Conservation (phyloP, 768 basidiomycete species). For the Hygrophorus pudorinus region DNA sequence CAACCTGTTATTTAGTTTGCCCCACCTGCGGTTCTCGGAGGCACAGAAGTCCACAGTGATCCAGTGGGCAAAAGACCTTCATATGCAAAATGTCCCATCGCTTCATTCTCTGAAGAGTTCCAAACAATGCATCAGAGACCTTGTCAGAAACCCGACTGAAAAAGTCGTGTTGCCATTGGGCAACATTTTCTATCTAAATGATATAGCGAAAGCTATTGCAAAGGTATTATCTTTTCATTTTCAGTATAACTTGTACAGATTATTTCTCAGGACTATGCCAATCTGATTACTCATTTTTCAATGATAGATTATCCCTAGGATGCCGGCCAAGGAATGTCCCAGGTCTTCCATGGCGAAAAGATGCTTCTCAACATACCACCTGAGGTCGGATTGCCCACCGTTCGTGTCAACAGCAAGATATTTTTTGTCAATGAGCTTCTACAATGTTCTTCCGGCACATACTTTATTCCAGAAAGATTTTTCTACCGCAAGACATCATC, state of each 20-base stretch:
- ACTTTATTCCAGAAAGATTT: conserved; percentile 4
- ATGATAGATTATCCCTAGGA: conserved; percentile 22
- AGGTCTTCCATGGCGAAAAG: conserved; percentile 19
- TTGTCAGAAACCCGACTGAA: conserved; percentile 16
- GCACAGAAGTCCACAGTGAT: too few relatives aligned
- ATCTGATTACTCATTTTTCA: conserved; percentile 12
- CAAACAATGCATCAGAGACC: conserved; percentile 8
- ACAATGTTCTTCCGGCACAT: neutral
- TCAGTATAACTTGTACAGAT: neutral
- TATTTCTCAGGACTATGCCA: conserved; percentile 16
- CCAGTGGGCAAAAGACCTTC: too few relatives aligned
- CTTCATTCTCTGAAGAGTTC: conserved; percentile 13
- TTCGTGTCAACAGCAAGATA: conserved; percentile 4
- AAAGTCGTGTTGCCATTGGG: conserved; percentile 13
- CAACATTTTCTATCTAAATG: conserved; percentile 20
- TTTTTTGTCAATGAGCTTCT: conserved; percentile 1
- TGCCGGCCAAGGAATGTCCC: conserved; percentile 10
- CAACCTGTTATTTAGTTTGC: conserved; percentile 22
- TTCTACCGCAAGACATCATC: too few relatives aligned
- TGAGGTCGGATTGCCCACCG: conserved; percentile 14
- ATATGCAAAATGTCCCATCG: too few relatives aligned
- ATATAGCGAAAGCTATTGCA: conserved; percentile 1
- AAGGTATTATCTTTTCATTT: neutral
- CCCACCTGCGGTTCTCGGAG: too few relatives aligned
- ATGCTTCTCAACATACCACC: conserved; percentile 20